These are phyloP conservation scores for Phialocephala sp. DNA, from an alignment of 2,329 filamentous ascomycete genomes.

Conservation along the genomic window DNA sequence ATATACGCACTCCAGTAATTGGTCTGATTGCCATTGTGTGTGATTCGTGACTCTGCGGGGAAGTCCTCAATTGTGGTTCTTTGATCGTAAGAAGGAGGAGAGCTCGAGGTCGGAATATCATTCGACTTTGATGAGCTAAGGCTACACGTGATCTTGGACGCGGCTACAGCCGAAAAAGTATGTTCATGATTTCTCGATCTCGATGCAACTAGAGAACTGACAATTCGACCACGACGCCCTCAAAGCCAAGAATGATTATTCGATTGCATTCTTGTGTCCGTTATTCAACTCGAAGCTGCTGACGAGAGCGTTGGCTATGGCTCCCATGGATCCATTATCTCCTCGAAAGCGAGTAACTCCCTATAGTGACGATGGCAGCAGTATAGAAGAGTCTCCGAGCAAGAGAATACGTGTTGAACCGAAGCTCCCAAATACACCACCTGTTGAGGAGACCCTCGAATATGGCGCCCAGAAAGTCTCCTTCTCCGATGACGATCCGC, in stretches of 20 bases:
- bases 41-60: slow-evolving; percentile 33
- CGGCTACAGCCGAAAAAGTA: not conserved
- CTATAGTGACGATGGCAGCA: slow-evolving; percentile 37
- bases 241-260: slow-evolving; percentile 6
- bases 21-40: slow-evolving; percentile 45
- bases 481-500: slow-evolving; percentile 41
- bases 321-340: slow-evolving; percentile 35
- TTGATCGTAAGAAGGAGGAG: slow-evolving; percentile 30
- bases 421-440: slow-evolving; percentile 34
- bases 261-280: not conserved
- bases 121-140: slow-evolving; percentile 25
- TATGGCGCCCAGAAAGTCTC: slow-evolving; percentile 12
- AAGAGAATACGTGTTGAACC: slow-evolving; percentile 38
- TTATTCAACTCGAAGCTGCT: not conserved
- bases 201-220: not conserved
- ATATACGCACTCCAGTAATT: slow-evolving; percentile 45
- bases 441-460: slow-evolving; percentile 30
- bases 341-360: slow-evolving; percentile 38
- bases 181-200: not conserved
- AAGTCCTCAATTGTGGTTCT: slow-evolving; percentile 39
- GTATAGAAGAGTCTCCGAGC: slow-evolving; percentile 31
- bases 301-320: not conserved
- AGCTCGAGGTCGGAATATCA: slow-evolving; percentile 29
- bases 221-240: slow-evolving; percentile 4
- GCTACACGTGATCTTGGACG: not conserved